These are phyloP conservation scores for Blastocystis sp. DNA, from an alignment of 352 stramenopile species.

Conservation along the genomic window DNA sequence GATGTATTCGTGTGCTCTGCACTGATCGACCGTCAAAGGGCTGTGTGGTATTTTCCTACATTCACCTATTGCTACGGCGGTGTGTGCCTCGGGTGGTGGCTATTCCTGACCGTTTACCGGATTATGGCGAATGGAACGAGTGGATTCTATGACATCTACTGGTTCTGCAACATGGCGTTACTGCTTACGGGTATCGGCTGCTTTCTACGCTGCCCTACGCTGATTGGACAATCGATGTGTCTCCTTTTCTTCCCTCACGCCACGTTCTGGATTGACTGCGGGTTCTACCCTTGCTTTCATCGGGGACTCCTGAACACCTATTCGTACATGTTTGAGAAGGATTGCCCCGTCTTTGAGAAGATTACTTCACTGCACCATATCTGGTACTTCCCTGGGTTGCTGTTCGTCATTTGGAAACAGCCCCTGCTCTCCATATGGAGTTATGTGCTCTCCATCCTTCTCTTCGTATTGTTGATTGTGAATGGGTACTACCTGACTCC, in stretches of 20 bases:
- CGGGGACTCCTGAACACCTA: not conserved
- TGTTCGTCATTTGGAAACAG: conserved; percentile 50
- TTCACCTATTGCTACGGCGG: conserved; percentile 16
- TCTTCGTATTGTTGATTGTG: conserved; percentile 40
- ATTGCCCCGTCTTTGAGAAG: conserved; percentile 6
- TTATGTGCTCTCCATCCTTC: conserved; percentile 59
- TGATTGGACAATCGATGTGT: conserved; percentile 54
- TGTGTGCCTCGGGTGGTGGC: conserved; percentile 27
- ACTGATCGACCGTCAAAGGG: not conserved
- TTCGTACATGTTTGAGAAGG: conserved; percentile 59
- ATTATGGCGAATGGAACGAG: not conserved
- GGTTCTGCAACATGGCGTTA: conserved; percentile 65
- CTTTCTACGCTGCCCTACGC: conserved; percentile 24
- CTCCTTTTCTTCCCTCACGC: conserved; percentile 59
- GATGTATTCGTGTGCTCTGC: not conserved
- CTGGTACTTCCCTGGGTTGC: conserved; percentile 64
- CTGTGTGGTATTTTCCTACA: conserved; percentile 22
- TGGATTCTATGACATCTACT: conserved; percentile 68
- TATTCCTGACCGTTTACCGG: conserved; percentile 18
- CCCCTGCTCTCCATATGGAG: conserved; percentile 13
- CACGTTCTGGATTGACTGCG: conserved; percentile 48
- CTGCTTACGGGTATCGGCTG: conserved; percentile 22
- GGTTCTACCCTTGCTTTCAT: conserved; percentile 8
- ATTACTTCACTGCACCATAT: conserved; percentile 59
- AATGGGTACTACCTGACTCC: conserved; percentile 43